These are phyloP conservation scores for Proliferodiscus dingleyae DNA, from an alignment of 2,329 filamentous ascomycete genomes.

Conservation along the genomic window DNA sequence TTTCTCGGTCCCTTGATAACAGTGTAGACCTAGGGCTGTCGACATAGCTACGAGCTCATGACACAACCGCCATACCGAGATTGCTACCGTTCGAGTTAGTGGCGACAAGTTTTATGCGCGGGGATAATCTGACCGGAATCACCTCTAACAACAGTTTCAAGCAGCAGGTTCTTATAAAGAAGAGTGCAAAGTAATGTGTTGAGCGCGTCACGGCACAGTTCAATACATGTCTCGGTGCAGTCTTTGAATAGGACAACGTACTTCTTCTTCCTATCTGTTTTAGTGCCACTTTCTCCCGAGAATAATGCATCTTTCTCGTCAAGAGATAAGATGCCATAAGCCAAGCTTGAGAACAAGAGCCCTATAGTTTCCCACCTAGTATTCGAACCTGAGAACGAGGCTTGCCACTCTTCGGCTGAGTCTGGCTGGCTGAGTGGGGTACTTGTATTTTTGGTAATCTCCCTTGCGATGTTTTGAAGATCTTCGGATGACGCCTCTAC, in stretches of 20 bases:
- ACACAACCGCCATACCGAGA: slow-evolving; percentile 18
- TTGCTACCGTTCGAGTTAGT: slow-evolving; percentile 5
- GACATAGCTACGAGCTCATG: slow-evolving; percentile 16
- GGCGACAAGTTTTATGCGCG: too few species aligned
- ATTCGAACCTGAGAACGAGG: slow-evolving; percentile 12
- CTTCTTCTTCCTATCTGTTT: neutral
- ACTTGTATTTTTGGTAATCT: slow-evolving; percentile 9
- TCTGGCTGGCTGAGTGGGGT: slow-evolving; percentile 1
- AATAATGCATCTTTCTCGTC: slow-evolving; percentile 8
- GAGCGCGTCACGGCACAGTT: slow-evolving; percentile 11
- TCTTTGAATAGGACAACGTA: neutral
- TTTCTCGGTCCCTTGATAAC: slow-evolving; percentile 10
- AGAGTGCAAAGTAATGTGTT: slow-evolving; percentile 11
- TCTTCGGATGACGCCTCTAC: neutral
- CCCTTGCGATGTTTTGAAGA: slow-evolving; percentile 7
- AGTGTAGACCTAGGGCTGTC: slow-evolving; percentile 15
- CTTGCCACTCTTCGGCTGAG: slow-evolving; percentile 9
- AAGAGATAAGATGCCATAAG: slow-evolving; percentile 3
- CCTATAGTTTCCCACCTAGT: slow-evolving; percentile 17
- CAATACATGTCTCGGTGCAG: slow-evolving; percentile 13
- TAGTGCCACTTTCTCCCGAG: neutral
- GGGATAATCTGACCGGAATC: slow-evolving; percentile 12
- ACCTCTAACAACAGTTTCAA: slow-evolving; percentile 16
- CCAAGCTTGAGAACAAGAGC: slow-evolving; percentile 10
- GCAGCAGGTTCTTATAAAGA: slow-evolving; percentile 15